Evolutionary conservation across 2,329 filamentous ascomycete species (phyloP).

Genomic region (Ophiosphaerella korrae): DNA sequence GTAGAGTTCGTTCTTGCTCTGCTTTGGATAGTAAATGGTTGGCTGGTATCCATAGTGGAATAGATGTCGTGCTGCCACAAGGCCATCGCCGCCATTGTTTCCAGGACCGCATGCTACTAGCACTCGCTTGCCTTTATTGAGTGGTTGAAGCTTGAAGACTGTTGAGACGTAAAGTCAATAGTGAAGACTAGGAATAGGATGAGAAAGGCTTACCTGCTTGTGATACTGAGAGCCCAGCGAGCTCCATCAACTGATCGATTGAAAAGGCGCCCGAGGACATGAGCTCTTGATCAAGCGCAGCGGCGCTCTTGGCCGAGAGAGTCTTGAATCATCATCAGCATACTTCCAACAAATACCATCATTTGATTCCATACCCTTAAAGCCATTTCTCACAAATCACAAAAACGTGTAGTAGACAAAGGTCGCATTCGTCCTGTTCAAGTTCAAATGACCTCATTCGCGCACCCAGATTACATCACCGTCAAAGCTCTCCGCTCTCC

Average conservation of each 20-base stretch:
- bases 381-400: slow-evolving; percentile 14
- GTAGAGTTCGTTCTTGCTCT: slow-evolving; percentile 88
- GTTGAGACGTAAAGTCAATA: background rate
- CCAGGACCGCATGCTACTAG: slow-evolving; percentile 90
- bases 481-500: background rate
- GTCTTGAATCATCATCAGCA: slow-evolving; percentile 61
- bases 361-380: slow-evolving; percentile 6
- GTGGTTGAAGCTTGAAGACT: slow-evolving; percentile 87
- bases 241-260: slow-evolving; percentile 95
- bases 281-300: slow-evolving; percentile 87
- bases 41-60: slow-evolving; percentile 90
- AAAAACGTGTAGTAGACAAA: background rate
- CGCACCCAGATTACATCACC: slow-evolving; percentile 40
- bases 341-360: background rate
- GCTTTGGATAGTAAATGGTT: slow-evolving; percentile 90
- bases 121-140: slow-evolving; percentile 70
- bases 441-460: no score
- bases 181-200: background rate
- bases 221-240: slow-evolving; percentile 90
- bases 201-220: slow-evolving; percentile 69
- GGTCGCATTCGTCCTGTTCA: no score
- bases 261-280: slow-evolving; percentile 90
- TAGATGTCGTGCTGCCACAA: slow-evolving; percentile 91
- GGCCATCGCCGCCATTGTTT: slow-evolving; percentile 82
- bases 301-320: slow-evolving; percentile 83